Conservation (phyloP, 176 grass and related monocot genomes). For the Musa beccarii region DNA sequence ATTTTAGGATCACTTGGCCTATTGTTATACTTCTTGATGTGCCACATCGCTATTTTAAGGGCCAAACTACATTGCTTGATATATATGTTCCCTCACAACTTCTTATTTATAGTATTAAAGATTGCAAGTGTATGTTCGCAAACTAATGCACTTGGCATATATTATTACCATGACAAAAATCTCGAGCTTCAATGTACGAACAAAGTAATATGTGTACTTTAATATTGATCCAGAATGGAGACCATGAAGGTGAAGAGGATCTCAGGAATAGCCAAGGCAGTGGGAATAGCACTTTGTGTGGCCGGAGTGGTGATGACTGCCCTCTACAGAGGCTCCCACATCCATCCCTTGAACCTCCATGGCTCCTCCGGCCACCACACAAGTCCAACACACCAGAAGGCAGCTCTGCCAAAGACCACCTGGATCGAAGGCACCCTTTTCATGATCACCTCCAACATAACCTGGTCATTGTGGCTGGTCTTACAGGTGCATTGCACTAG, state of each 20-base stretch:
- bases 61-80: no score
- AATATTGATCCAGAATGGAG: slow-evolving; percentile 33
- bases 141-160: no score
- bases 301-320: slow-evolving; percentile 39
- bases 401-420: background rate
- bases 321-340: slow-evolving; percentile 35
- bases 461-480: slow-evolving; percentile 52
- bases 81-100: no score
- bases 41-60: no score
- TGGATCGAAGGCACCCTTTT: slow-evolving; percentile 63
- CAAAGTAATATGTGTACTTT: background rate
- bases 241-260: slow-evolving; percentile 25
- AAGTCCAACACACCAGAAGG: background rate
- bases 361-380: background rate
- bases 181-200: no score
- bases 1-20: no score
- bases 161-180: no score
- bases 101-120: no score
- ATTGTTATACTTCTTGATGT: no score
- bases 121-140: no score
- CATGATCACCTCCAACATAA: slow-evolving; percentile 31
- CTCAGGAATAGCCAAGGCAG: slow-evolving; percentile 36
- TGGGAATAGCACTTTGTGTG: slow-evolving; percentile 35
- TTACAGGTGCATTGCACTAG: slow-evolving; percentile 26
- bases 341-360: slow-evolving; percentile 45